Evolutionary conservation across 805 yeast genomes (phyloP).

Genomic region (Starmerella stigmatis): DNA sequence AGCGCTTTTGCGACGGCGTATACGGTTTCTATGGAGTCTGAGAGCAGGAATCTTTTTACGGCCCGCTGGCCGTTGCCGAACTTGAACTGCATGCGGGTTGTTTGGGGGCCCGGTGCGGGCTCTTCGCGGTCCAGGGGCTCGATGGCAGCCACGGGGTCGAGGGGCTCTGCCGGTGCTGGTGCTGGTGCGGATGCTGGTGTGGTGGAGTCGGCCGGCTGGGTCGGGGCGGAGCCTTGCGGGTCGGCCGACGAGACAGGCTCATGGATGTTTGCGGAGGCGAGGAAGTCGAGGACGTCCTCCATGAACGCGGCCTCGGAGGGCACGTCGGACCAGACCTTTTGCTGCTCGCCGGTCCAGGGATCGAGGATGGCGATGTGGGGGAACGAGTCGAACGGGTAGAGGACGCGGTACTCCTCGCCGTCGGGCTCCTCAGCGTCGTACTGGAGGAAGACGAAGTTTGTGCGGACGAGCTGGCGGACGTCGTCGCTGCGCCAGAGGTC

Average conservation of each 20-base stretch:
- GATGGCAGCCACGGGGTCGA: constrained; percentile 38
- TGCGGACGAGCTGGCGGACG: constrained; percentile 53
- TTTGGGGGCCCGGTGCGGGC: constrained; percentile 46
- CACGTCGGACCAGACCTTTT: constrained; percentile 60
- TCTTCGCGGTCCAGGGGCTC: constrained; percentile 47
- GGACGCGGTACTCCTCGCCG: constrained; percentile 60
- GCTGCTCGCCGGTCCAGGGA: constrained; percentile 90
- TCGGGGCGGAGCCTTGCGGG: no score
- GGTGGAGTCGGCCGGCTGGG: constrained; percentile 3
- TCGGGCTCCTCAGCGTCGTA: constrained; percentile 67
- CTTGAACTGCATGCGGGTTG: constrained; percentile 72
- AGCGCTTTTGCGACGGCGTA: constrained; percentile 59
- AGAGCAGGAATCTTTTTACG: constrained; percentile 53
- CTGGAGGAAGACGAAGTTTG: constrained; percentile 73
- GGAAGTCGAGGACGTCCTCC: constrained; percentile 58
- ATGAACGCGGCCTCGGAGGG: constrained; percentile 54
- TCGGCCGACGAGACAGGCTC: no score
- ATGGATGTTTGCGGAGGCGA: constrained; percentile 29
- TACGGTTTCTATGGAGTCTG: constrained; percentile 49
- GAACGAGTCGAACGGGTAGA: constrained; percentile 54
- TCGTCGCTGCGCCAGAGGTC: constrained; percentile 77
- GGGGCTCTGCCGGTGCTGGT: background rate
- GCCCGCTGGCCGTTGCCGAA: constrained; percentile 77
- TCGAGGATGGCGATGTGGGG: constrained; percentile 92
- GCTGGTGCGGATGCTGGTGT: background rate